These are phyloP conservation scores for Chenopodium berlandieri DNA, from an alignment of 148 eudicot species.

Conservation along the genomic window DNA sequence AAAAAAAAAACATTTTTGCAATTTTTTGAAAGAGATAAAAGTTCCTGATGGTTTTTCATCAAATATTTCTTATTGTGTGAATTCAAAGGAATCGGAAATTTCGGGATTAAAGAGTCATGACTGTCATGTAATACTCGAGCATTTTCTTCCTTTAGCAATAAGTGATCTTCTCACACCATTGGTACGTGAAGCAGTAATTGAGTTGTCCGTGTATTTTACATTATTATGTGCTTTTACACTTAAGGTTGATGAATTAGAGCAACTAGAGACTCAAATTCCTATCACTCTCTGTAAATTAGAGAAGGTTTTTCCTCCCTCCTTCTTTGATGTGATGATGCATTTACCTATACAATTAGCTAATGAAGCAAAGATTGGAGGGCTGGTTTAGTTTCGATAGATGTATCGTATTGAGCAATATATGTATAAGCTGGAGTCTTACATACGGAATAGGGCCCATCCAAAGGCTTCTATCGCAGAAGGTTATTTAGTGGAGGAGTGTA, in stretches of 20 bases:
- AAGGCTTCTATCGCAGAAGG: constrained; percentile 29
- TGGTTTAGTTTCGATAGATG: constrained; percentile 23
- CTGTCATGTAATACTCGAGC: constrained; percentile 1
- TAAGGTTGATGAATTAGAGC: background rate
- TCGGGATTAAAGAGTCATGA: constrained; percentile 4
- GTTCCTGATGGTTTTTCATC: constrained; percentile 6
- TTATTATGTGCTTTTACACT: background rate
- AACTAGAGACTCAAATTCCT: constrained; percentile 5
- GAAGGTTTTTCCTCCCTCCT: constrained; percentile 6
- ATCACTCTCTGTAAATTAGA: background rate
- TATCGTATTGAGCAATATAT: constrained; percentile 22
- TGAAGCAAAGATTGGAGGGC: constrained; percentile 14
- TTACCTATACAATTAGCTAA: constrained; percentile 19
- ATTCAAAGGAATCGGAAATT: background rate
- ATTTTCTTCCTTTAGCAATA: constrained; percentile 9
- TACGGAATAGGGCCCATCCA: constrained; percentile 21
- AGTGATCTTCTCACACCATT: background rate
- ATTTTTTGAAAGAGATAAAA: constrained; percentile 3
- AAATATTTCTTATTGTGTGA: constrained; percentile 13
- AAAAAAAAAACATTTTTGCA: background rate
- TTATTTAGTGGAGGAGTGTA: no score
- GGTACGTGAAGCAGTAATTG: constrained; percentile 1
- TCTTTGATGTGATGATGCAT: constrained; percentile 12
- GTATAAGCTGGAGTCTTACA: constrained; percentile 15
- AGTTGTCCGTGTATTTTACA: background rate